phyloP scores from a whole-genome alignment of 1,284 basidiomycete genomes.

The Marasmius fiardii region DNA sequence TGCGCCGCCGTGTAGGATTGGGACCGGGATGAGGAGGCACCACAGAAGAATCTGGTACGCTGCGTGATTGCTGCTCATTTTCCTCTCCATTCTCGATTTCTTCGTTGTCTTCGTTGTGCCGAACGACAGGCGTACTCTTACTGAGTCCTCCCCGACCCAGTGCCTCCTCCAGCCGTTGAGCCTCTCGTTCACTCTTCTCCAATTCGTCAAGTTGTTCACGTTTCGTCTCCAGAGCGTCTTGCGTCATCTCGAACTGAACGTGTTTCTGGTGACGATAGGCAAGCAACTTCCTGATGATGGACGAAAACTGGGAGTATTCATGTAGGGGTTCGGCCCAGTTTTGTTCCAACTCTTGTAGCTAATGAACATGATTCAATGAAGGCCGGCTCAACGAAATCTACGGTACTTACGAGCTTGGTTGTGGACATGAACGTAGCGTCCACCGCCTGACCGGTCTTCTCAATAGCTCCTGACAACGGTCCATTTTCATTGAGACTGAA shows the following conservation, averaged over 20 bases:
- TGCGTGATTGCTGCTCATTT: conserved; percentile 21
- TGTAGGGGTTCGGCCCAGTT: conserved; percentile 95
- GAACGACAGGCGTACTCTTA: conserved; percentile 25
- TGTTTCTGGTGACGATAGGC: conserved; percentile 98
- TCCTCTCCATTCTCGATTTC: conserved; percentile 27
- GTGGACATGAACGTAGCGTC: conserved; percentile 95
- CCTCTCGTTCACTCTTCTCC: conserved; percentile 91
- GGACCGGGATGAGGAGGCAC: conserved; percentile 76
- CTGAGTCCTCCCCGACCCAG: conserved; percentile 55
- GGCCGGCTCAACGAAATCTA: not conserved
- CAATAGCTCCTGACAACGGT: conserved; percentile 74
- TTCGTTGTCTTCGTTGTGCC: conserved; percentile 30
- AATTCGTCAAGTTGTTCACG: conserved; percentile 86
- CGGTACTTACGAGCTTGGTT: conserved; percentile 69
- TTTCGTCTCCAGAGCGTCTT: conserved; percentile 87
- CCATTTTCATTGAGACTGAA: conserved; percentile 88
- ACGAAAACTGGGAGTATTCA: conserved; percentile 94
- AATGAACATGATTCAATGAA: not conserved
- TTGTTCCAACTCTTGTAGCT: conserved; percentile 91
- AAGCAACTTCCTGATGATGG: conserved; percentile 91
- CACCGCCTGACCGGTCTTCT: conserved; percentile 93
- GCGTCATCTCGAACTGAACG: conserved; percentile 96
- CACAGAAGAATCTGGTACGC: conserved; percentile 24
- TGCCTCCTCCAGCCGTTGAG: conserved; percentile 85
- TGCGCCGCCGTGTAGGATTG: conserved; percentile 54